These are phyloP conservation scores for Ophiostoma tasmaniense DNA, from an alignment of 2,329 filamentous ascomycete species.

Conservation along the genomic window DNA sequence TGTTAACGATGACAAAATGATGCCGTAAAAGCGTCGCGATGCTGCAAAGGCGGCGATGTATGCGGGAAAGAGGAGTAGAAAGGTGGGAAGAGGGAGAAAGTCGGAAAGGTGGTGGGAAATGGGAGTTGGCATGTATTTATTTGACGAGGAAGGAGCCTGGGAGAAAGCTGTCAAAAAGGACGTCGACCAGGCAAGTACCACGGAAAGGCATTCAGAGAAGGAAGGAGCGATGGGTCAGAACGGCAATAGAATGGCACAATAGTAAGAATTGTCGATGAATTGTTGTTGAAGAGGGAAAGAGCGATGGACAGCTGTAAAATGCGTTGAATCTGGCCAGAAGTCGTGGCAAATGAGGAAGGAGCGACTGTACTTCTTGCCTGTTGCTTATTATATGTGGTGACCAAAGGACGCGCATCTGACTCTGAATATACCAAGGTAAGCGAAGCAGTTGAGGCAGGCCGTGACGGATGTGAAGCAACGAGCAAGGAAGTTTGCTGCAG, in stretches of 20 bases:
- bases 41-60: background rate
- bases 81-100: background rate
- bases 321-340: background rate
- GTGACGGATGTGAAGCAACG: background rate
- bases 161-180: background rate
- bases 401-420: background rate
- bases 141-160: background rate
- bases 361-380: background rate
- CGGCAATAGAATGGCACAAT: background rate
- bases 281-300: background rate
- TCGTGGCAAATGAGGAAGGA: background rate
- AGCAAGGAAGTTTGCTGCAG: background rate
- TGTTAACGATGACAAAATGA: slow-evolving; percentile 1
- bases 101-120: background rate
- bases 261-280: background rate
- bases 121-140: background rate
- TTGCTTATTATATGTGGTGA: background rate
- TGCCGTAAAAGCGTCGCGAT: background rate
- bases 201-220: background rate
- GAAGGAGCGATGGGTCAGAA: background rate
- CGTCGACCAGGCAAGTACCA: background rate
- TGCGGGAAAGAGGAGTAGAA: background rate
- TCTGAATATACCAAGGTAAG: background rate
- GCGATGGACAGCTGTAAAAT: background rate
- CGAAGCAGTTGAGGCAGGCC: too few relatives aligned